A percentile compares a stretch with the other conserved stretches of the same genome.
Evolutionary conservation across 495 filamentous ascomycete genomes (phyloP).

Genomic region (Paragyromitra xinjiangensis): DNA sequence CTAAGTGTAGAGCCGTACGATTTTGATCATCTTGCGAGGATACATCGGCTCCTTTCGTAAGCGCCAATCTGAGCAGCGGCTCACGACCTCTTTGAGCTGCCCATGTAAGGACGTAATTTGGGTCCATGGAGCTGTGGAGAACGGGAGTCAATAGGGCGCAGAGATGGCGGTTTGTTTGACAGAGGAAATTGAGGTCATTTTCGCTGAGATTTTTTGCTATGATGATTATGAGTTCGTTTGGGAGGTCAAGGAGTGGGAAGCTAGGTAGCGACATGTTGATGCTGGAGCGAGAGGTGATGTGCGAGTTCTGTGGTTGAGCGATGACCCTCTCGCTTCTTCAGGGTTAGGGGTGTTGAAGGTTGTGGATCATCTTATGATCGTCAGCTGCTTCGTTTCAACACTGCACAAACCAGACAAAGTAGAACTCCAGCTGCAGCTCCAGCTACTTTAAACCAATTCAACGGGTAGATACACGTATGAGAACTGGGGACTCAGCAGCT

Average conservation of each 20-base stretch:
- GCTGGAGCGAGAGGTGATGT: not conserved
- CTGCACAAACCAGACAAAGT: no score
- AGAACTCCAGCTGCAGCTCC: no score
- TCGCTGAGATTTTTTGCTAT: not conserved
- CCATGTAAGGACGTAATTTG: slow-evolving; percentile 4
- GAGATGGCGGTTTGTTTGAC: slow-evolving; percentile 10
- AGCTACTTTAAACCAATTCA: no score
- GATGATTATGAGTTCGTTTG: slow-evolving; percentile 12
- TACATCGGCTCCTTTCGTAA: slow-evolving; percentile 12
- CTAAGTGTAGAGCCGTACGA: slow-evolving; percentile 2
- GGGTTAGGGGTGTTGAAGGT: not conserved
- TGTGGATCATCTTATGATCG: no score
- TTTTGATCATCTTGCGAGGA: not conserved
- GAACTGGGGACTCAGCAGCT: no score
- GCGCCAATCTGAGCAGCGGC: not conserved
- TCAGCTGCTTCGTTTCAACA: no score
- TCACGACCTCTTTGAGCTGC: slow-evolving; percentile 4
- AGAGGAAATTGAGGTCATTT: slow-evolving; percentile 13
- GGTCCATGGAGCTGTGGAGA: slow-evolving; percentile 4
- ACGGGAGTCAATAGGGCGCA: not conserved
- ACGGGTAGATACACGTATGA: no score
- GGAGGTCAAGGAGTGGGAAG: not conserved
- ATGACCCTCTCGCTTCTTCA: not conserved
- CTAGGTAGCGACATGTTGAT: not conserved
- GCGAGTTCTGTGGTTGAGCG: not conserved